These are phyloP conservation scores for Lactarius indigo DNA, from an alignment of 768 basidiomycete genomes.

Conservation along the genomic window DNA sequence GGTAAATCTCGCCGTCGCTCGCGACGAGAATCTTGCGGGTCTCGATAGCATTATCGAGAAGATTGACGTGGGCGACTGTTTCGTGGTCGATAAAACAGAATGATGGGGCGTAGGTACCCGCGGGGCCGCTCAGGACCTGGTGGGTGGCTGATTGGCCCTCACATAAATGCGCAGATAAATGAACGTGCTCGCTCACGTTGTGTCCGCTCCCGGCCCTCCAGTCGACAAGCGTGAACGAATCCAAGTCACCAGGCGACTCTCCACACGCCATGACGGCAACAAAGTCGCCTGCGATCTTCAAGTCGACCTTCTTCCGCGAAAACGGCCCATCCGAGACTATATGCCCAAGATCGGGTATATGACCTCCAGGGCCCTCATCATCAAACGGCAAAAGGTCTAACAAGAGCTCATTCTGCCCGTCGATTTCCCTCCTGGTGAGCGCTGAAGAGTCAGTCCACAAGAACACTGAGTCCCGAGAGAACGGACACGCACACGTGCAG, in stretches of 20 bases:
- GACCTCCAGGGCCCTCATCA: neutral
- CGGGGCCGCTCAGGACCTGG: neutral
- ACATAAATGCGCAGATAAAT: neutral
- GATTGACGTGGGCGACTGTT: neutral
- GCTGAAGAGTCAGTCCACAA: neutral
- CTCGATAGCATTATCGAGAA: neutral
- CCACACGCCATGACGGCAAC: neutral
- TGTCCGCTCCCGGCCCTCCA: neutral
- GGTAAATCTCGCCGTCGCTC: neutral
- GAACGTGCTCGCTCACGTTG: neutral
- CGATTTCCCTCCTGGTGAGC: neutral
- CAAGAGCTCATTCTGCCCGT: neutral
- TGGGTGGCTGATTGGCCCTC: neutral
- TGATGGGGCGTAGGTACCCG: neutral
- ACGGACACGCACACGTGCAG: constrained; percentile 2
- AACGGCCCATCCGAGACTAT: neutral
- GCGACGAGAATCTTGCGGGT: neutral
- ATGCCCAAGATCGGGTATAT: neutral
- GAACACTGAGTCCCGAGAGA: no score
- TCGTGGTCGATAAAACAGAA: constrained; percentile 8
- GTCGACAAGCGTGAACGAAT: neutral
- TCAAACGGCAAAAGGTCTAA: neutral
- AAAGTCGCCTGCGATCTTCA: constrained; percentile 12
- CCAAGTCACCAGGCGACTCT: neutral
- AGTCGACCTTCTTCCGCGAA: neutral